Evolutionary conservation across 257 asterid species (phyloP).

Genomic region (Avicennia marina): DNA sequence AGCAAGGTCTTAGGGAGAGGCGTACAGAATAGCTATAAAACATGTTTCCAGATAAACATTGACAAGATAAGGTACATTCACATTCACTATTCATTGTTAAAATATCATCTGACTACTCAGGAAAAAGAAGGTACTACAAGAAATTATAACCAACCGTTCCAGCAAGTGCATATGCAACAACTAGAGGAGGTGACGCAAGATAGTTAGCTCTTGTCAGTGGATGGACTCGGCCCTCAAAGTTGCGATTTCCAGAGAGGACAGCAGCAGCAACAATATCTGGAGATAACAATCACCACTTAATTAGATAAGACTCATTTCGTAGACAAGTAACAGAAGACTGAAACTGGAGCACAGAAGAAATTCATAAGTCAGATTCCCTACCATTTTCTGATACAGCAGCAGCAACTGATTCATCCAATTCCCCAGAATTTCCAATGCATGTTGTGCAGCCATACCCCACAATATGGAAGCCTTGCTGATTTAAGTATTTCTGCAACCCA

Average conservation of each 20-base stretch:
- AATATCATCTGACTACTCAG: no score
- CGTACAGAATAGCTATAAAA: neutral
- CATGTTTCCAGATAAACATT: neutral
- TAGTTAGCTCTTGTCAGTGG: slow-evolving; percentile 89
- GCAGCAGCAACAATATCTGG: slow-evolving; percentile 88
- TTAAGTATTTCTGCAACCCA: slow-evolving; percentile 78
- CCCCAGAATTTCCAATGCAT: slow-evolving; percentile 97
- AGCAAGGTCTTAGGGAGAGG: no score
- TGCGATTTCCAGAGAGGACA: slow-evolving; percentile 88
- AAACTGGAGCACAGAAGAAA: no score
- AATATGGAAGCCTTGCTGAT: slow-evolving; percentile 82
- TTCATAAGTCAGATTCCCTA: slow-evolving; percentile 16
- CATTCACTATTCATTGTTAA: no score
- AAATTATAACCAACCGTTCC: slow-evolving; percentile 69
- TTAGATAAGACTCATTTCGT: no score
- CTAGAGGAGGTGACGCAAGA: slow-evolving; percentile 89
- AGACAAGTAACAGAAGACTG: no score
- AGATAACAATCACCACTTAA: neutral
- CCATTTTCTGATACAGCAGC: slow-evolving; percentile 77
- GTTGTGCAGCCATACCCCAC: slow-evolving; percentile 99
- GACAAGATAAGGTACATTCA: no score
- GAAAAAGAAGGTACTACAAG: neutral
- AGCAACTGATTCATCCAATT: slow-evolving; percentile 83
- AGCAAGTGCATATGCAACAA: slow-evolving; percentile 90
- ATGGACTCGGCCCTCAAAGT: slow-evolving; percentile 95